These are phyloP conservation scores for Solanum gandarillasii DNA, from an alignment of 257 asterid genomes.

Conservation along the genomic window DNA sequence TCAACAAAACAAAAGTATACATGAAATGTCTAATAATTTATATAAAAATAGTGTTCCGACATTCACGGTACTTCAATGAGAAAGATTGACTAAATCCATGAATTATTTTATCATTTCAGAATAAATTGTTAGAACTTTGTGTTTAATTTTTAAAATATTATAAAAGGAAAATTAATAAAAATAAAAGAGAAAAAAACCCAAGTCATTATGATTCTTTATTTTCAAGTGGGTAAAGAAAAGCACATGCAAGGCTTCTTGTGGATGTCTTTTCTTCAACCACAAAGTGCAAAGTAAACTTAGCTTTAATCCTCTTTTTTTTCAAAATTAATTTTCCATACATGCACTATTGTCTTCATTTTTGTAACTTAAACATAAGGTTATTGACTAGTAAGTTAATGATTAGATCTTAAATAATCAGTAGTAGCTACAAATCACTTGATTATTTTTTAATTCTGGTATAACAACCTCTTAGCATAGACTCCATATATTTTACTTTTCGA, in stretches of 20 bases:
- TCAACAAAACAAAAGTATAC: constrained; percentile 13
- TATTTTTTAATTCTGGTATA: background rate
- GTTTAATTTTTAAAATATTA: background rate
- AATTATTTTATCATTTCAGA: background rate
- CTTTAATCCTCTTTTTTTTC: background rate
- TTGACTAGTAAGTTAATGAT: background rate
- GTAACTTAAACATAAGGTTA: background rate
- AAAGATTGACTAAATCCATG: constrained; percentile 5
- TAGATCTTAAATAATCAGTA: background rate
- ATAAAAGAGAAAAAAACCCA: background rate
- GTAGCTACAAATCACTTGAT: background rate
- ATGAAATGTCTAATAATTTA: background rate
- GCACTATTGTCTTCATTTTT: background rate
- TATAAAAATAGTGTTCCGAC: constrained; percentile 18
- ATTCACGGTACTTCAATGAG: constrained; percentile 27
- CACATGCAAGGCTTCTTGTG: constrained; percentile 13
- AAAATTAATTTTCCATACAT: background rate
- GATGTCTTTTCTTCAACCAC: constrained; percentile 18
- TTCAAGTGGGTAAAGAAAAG: constrained; percentile 11
- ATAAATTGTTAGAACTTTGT: constrained; percentile 2
- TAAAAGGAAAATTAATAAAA: background rate
- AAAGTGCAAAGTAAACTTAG: constrained; percentile 5
- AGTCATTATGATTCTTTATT: constrained; percentile 8
- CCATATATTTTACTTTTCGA: background rate
- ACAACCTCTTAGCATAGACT: background rate